Base-by-base conservation (phyloP, 345 rosid species). In the Populus ilicifolia region DNA sequence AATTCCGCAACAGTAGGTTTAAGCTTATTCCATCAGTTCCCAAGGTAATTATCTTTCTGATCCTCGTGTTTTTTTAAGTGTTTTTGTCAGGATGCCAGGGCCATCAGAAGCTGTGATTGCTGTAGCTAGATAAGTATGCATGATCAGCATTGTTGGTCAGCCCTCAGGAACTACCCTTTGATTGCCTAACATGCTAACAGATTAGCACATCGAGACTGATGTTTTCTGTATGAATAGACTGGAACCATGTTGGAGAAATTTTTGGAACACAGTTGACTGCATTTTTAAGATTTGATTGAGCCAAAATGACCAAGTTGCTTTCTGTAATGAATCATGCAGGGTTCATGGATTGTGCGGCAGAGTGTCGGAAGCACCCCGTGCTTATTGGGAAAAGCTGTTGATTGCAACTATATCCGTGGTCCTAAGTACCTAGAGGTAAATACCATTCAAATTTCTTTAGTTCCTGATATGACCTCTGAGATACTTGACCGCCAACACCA, bases 341-440 rank as follows among this genome's bases (percentile, higher is more conserved):
- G 99, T 18, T 96, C 99, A 36, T 96, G 99, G 99, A 94, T 96
- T 68, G 99, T 96, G 70, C 91, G 97, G 62, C 99, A 96, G 84
- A 96, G 99, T 77, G 99, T 91, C 74, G 99, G 99, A 80, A 96
- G 97, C 86, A 96, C 97, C 33, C 97, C 99, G 8, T 96, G 99
- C 83, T 87, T 96, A 72, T 82, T 96, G 80, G 99, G 99, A 38
- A 94, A 94, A 83, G 97, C 98, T 41, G 96, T 96, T 72, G 99
- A 96, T 79, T 90, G 97, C 91, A 96, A 86, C 84, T 96, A 96
- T 81, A 89, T 94, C 39, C 97, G 97, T 21, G 89, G 93, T 77
- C 87, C 90, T 18, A 86, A 89, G 52, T 96, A 96, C 85, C 87
- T 96, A 30, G 99, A 96, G 80, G 98, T 92, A 80, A 87, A 78